phyloP scores from a whole-genome alignment of 2,329 filamentous ascomycete genomes.

The Arthrinium phaeospermum region DNA sequence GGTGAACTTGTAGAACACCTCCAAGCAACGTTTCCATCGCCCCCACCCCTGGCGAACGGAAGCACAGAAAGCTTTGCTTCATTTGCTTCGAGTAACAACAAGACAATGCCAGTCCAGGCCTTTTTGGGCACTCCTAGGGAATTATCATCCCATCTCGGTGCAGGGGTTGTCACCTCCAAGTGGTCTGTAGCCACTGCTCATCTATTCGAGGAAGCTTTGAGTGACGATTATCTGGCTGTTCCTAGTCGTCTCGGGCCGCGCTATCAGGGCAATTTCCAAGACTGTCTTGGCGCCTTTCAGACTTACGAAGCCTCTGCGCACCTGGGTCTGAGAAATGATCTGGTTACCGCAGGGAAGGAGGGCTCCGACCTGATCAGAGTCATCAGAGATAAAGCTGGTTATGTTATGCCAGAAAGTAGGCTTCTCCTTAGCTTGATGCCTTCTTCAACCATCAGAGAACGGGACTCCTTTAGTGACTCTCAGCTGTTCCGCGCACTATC shows the following conservation, averaged over 20 bases:
- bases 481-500: constrained; percentile 80
- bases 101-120: constrained; percentile 78
- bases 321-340: constrained; percentile 88
- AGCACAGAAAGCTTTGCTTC: constrained; percentile 74
- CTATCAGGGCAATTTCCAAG: constrained; percentile 96
- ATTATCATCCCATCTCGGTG: constrained; percentile 76
- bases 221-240: constrained; percentile 90
- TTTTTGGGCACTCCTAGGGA: constrained; percentile 93
- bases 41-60: constrained; percentile 68
- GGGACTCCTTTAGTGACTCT: constrained; percentile 79
- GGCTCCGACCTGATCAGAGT: constrained; percentile 93
- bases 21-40: constrained; percentile 85
- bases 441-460: constrained; percentile 78
- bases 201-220: constrained; percentile 84
- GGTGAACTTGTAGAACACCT: constrained; percentile 94
- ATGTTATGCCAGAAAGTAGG: constrained; percentile 79
- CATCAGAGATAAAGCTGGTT: constrained; percentile 83
- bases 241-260: constrained; percentile 87
- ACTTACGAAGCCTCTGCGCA: constrained; percentile 94
- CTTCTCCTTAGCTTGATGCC: constrained; percentile 86
- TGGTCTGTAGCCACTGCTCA: constrained; percentile 93
- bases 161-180: constrained; percentile 74
- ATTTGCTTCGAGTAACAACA: constrained; percentile 63
- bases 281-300: constrained; percentile 93
- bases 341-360: constrained; percentile 86